phyloP scores from a whole-genome alignment of 2,329 filamentous ascomycete species.

The Talaromyces verruculosus region DNA sequence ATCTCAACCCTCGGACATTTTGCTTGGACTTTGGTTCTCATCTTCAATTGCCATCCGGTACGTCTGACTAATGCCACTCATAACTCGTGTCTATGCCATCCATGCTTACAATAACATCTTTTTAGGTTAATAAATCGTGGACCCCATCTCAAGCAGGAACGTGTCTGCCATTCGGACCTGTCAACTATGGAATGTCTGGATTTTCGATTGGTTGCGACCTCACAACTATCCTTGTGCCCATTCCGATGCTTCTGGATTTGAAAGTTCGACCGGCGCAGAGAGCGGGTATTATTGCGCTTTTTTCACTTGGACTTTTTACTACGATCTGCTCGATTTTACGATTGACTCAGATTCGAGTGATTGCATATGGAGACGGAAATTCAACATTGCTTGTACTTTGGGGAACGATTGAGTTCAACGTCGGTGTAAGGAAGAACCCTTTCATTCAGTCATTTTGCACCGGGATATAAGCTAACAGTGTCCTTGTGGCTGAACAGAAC shows the following conservation, averaged over 20 bases:
- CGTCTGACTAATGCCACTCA: neutral
- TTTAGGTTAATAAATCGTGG: constrained; percentile 47
- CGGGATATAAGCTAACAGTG: neutral
- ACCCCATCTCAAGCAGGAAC: constrained; percentile 41
- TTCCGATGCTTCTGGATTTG: constrained; percentile 52
- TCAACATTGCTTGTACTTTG: constrained; percentile 59
- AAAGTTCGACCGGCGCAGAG: constrained; percentile 54
- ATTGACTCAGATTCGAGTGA: constrained; percentile 53
- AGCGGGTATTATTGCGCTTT: constrained; percentile 53
- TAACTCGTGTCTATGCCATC: too few relatives aligned
- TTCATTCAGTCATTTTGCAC: too few relatives aligned
- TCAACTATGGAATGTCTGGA: constrained; percentile 54
- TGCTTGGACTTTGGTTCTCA: constrained; percentile 50
- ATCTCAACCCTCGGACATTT: constrained; percentile 51
- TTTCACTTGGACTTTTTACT: constrained; percentile 56
- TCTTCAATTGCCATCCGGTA: constrained; percentile 55
- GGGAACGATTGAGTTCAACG: constrained; percentile 60
- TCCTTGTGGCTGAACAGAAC: constrained; percentile 28
- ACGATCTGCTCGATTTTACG: constrained; percentile 57
- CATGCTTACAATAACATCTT: neutral
- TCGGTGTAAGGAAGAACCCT: constrained; percentile 47
- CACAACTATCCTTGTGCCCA: constrained; percentile 51
- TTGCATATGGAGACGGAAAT: constrained; percentile 54
- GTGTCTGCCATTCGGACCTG: constrained; percentile 50
- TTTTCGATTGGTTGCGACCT: constrained; percentile 56